Base-by-base conservation (phyloP, 2,329 filamentous ascomycete genomes). In the Lachnellula occidentalis region DNA sequence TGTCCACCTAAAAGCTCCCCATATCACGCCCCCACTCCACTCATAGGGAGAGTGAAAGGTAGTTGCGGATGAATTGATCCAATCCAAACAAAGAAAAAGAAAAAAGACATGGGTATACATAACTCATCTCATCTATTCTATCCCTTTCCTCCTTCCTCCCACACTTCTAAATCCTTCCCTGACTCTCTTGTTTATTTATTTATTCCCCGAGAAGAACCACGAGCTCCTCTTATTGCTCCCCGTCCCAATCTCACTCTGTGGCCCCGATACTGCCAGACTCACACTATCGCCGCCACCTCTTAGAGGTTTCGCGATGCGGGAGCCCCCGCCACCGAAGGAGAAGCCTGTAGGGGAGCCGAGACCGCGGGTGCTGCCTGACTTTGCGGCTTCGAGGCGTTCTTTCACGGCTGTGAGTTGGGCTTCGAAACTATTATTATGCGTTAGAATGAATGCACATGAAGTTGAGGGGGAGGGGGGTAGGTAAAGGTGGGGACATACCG, bases 381-480 rank as follows among this genome's bases (percentile, higher is more conserved):
- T 99, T 71, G 92, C 94, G 50, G 90, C 88, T 74, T 99, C 94
- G 62, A 99, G 86, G 59, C 94, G 89, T 72, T 99, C 94, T 78
- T 97, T 99, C 74, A 99, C 94, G 50, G 92, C 91, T 43, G 91
- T 88, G 70, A 99, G 88, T 75, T 99, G 94, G 37, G 90, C 87
- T 78, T 99, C 94, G 78, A 99, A 99, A 72, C 94, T 97, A 70
- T 50, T 17, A 17, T 45, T 11, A 9, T 19, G 17, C 43, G 50
- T 67, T 57, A 66, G 58, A 53, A 55, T 31, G 27, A 9, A 31
- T 31, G 27, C 27, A 1, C 8, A 31, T 11, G 59, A 51, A 41
- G 37, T 22, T 41, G 11, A 34, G 19, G 47, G 19, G 47, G 17
- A n/a, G n/a, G 17, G 37, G 14, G 36, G 9, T 8, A 5, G 11